Percentiles rank a stretch among this genome's conserved stretches.
Conservation (phyloP, 2,329 filamentous ascomycete species). For the Sordariomycetes sp. region DNA sequence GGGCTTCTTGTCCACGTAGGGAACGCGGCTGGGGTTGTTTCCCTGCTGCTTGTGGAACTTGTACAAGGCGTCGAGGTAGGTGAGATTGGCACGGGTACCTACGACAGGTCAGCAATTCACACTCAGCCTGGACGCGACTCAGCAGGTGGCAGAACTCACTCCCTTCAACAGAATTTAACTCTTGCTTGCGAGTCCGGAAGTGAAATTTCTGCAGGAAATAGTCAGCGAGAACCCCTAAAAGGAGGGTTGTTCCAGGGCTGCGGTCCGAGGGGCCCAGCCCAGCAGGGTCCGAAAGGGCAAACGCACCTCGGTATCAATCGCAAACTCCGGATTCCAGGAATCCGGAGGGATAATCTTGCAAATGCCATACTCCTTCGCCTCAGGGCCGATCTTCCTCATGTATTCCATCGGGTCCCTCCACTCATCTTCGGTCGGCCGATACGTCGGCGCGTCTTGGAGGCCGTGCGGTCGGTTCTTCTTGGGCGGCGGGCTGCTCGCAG, state of each 20-base stretch:
- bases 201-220: conserved; percentile 65
- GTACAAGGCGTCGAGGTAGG: conserved; percentile 86
- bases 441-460: conserved; percentile 82
- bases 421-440: conserved; percentile 81
- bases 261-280: neutral
- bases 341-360: conserved; percentile 94
- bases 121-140: neutral
- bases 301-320: conserved; percentile 86
- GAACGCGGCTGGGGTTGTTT: conserved; percentile 84
- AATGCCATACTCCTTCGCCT: conserved; percentile 80
- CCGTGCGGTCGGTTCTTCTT: conserved; percentile 72
- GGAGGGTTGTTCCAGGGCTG: neutral
- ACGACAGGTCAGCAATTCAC: conserved; percentile 5
- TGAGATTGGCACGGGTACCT: conserved; percentile 92
- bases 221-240: neutral
- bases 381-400: conserved; percentile 80
- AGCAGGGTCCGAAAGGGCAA: neutral
- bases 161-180: conserved; percentile 96
- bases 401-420: conserved; percentile 93
- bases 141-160: conserved; percentile 45
- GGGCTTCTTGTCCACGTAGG: conserved; percentile 94
- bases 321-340: conserved; percentile 88
- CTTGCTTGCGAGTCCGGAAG: conserved; percentile 90
- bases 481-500: conserved; percentile 65
- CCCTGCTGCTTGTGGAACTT: conserved; percentile 98